Conservation (phyloP, 1,284 basidiomycete species). For the Anthracocystis walkeri region DNA sequence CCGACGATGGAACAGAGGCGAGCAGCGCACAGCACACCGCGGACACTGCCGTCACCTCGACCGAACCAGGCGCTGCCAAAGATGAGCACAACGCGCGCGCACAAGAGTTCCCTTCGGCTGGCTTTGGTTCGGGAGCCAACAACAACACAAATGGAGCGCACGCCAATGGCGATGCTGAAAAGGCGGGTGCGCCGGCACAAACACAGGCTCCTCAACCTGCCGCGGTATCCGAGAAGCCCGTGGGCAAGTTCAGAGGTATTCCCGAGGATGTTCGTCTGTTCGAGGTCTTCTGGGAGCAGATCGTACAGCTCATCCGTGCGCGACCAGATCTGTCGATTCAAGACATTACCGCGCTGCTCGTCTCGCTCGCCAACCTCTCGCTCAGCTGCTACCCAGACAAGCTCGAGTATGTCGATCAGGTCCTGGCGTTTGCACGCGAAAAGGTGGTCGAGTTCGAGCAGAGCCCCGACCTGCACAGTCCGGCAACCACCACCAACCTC, state of each 20-base stretch:
- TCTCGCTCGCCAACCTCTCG: constrained; percentile 65
- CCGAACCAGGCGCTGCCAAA: constrained; percentile 14
- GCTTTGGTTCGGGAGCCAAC: constrained; percentile 16
- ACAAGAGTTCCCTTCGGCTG: constrained; percentile 40
- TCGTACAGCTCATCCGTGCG: constrained; percentile 66
- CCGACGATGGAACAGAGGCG: constrained; percentile 40
- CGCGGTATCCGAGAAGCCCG: constrained; percentile 30
- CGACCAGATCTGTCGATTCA: constrained; percentile 67
- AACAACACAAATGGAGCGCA: constrained; percentile 18
- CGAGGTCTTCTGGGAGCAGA: constrained; percentile 69
- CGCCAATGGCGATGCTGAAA: constrained; percentile 36
- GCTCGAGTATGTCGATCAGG: constrained; percentile 69
- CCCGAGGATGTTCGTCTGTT: constrained; percentile 68
- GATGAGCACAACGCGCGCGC: constrained; percentile 39
- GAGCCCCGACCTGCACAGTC: constrained; percentile 57
- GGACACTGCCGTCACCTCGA: constrained; percentile 28
- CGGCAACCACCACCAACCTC: constrained; percentile 56
- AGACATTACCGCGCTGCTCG: constrained; percentile 65
- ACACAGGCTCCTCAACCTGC: constrained; percentile 27
- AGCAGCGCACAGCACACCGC: constrained; percentile 41
- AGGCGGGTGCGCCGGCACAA: constrained; percentile 19
- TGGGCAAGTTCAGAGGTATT: constrained; percentile 66
- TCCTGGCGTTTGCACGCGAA: constrained; percentile 65
- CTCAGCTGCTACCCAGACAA: constrained; percentile 68
- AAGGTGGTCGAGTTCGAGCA: constrained; percentile 60